Conservation (phyloP, 345 rosid genomes). For the Dipteronia dyeriana region DNA sequence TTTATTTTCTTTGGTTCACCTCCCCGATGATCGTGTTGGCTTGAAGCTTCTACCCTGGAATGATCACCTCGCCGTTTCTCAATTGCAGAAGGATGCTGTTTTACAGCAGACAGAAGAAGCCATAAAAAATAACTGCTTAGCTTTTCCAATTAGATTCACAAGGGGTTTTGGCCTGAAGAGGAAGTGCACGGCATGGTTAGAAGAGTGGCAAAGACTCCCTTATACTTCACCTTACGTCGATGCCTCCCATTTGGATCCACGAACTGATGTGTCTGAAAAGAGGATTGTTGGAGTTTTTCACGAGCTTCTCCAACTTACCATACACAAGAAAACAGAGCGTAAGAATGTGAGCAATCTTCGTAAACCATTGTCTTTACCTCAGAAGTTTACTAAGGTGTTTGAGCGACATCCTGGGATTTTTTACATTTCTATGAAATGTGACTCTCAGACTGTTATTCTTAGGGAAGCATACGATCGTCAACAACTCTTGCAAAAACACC, state of each 20-base stretch:
- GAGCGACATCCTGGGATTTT: constrained; percentile 90
- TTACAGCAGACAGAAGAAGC: constrained; percentile 34
- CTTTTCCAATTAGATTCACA: constrained; percentile 71
- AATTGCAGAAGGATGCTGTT: constrained; percentile 42
- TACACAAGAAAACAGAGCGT: constrained; percentile 70
- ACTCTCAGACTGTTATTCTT: constrained; percentile 76
- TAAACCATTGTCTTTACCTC: constrained; percentile 62
- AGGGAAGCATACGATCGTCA: constrained; percentile 69
- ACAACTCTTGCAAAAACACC: constrained; percentile 55
- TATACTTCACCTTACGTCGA: constrained; percentile 71
- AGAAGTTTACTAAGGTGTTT: constrained; percentile 84
- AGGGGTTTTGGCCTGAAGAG: constrained; percentile 85
- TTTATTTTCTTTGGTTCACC: constrained; percentile 50
- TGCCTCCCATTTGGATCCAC: constrained; percentile 77
- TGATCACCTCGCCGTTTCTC: constrained; percentile 58
- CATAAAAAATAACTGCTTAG: constrained; percentile 28
- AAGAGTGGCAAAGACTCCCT: constrained; percentile 82
- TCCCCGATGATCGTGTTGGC: constrained; percentile 58
- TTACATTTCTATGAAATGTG: constrained; percentile 63
- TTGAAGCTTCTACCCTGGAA: constrained; percentile 62
- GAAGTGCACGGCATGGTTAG: constrained; percentile 76
- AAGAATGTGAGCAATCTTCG: constrained; percentile 80
- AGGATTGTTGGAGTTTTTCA: constrained; percentile 83
- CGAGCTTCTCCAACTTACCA: constrained; percentile 79
- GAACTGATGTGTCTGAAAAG: constrained; percentile 84